Conservation (phyloP, 2,329 filamentous ascomycete genomes). For the Hirsutella rhossiliensis region DNA sequence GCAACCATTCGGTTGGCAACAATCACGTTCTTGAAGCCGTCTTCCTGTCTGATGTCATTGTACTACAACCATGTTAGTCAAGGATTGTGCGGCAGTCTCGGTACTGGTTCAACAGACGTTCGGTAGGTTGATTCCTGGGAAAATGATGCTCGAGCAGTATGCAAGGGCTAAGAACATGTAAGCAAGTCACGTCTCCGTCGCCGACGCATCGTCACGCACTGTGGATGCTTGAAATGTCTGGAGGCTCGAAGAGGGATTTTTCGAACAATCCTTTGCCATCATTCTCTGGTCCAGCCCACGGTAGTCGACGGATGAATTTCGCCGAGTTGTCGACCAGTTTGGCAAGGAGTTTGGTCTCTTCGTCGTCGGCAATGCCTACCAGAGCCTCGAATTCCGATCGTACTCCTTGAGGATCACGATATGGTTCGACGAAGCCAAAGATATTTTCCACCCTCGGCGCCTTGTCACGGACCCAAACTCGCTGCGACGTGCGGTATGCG, state of each 20-base stretch:
- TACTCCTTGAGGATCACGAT: slow-evolving; percentile 47
- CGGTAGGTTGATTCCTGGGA: slow-evolving; percentile 29
- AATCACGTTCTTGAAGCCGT: slow-evolving; percentile 55
- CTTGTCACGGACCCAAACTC: slow-evolving; percentile 46
- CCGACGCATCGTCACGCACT: slow-evolving; percentile 28
- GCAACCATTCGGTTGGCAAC: slow-evolving; percentile 36
- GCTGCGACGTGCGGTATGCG: slow-evolving; percentile 40
- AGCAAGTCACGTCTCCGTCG: too few relatives aligned
- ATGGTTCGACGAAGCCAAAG: slow-evolving; percentile 51
- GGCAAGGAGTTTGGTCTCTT: slow-evolving; percentile 47
- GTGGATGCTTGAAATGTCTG: slow-evolving; percentile 63
- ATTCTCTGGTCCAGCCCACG: slow-evolving; percentile 40
- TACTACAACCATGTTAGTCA: slow-evolving; percentile 20
- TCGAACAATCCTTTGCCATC: slow-evolving; percentile 47
- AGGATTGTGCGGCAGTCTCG: too few relatives aligned
- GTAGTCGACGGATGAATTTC: slow-evolving; percentile 53
- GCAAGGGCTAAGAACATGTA: slow-evolving; percentile 21
- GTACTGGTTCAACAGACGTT: slow-evolving; percentile 26
- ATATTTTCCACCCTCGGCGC: slow-evolving; percentile 44
- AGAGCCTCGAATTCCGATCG: slow-evolving; percentile 49
- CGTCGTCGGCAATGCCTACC: slow-evolving; percentile 50
- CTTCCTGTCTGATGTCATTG: slow-evolving; percentile 43
- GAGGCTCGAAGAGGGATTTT: slow-evolving; percentile 58
- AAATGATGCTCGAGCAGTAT: slow-evolving; percentile 30
- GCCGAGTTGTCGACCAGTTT: slow-evolving; percentile 52